phyloP scores from a whole-genome alignment of 495 filamentous ascomycete genomes.

The Neurospora sp. region DNA sequence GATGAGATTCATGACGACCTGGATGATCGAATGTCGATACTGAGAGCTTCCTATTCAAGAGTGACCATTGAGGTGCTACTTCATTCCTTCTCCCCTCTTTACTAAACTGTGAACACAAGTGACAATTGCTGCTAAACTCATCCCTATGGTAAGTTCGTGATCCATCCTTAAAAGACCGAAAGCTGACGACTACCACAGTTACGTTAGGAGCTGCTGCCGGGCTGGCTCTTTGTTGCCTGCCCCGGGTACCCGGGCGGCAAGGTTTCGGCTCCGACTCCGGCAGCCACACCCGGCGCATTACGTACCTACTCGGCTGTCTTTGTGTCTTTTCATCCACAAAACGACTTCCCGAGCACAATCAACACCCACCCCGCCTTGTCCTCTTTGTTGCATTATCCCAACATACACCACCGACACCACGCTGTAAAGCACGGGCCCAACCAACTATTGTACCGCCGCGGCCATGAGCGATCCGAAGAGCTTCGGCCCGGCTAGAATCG shows the following conservation, averaged over 20 bases:
- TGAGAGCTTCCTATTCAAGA: neutral
- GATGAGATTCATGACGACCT: too few species aligned
- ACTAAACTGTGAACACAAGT: neutral
- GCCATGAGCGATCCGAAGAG: too few species aligned
- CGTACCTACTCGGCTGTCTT: neutral
- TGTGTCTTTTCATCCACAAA: too few species aligned
- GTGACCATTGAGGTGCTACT: neutral
- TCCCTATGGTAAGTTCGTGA: neutral
- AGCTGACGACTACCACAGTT: neutral
- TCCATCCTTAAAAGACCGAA: neutral
- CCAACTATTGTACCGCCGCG: too few species aligned
- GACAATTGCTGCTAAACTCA: neutral
- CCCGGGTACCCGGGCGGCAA: neutral
- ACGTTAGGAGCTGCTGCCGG: neutral
- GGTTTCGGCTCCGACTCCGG: neutral
- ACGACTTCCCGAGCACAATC: too few species aligned
- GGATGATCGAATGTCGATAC: neutral
- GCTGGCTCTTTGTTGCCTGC: neutral
- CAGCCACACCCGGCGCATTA: neutral
- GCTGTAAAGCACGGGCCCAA: too few species aligned
- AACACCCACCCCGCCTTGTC: too few species aligned
- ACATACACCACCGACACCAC: too few species aligned
- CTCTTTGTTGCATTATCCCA: too few species aligned
- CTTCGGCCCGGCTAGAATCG: too few species aligned
- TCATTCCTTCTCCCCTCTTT: neutral